Conservation (phyloP, 441 rosid species). For the Lepidium campestre region DNA sequence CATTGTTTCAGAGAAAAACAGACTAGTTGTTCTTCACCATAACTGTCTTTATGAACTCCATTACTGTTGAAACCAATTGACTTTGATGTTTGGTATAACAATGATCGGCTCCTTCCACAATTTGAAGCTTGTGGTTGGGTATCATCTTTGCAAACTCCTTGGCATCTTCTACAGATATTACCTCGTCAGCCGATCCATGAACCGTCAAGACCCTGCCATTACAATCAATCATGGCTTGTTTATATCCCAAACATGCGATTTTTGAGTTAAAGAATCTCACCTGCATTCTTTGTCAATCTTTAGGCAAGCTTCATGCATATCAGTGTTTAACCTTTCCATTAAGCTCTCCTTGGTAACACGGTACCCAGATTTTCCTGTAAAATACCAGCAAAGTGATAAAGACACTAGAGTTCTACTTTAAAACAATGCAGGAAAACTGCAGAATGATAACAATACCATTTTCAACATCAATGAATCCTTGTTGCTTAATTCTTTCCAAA, state of each 20-base stretch:
- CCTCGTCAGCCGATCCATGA: slow-evolving; percentile 47
- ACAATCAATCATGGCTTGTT: neutral
- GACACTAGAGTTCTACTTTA: neutral
- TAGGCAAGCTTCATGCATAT: slow-evolving; percentile 54
- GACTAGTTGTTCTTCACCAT: neutral
- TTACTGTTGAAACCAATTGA: slow-evolving; percentile 36
- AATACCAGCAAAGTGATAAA: neutral
- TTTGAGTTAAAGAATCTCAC: slow-evolving; percentile 24
- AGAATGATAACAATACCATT: slow-evolving; percentile 30
- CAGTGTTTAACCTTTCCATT: slow-evolving; percentile 45
- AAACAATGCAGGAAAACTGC: neutral
- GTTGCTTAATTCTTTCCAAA: slow-evolving; percentile 35
- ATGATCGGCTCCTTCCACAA: slow-evolving; percentile 47
- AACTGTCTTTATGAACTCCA: slow-evolving; percentile 32
- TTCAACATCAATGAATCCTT: slow-evolving; percentile 46
- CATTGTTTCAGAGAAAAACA: too few relatives aligned
- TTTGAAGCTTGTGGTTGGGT: slow-evolving; percentile 46
- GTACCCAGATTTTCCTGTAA: slow-evolving; percentile 37
- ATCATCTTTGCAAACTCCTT: slow-evolving; percentile 46
- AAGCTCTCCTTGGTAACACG: slow-evolving; percentile 46
- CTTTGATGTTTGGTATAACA: slow-evolving; percentile 38
- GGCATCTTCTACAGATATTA: slow-evolving; percentile 45
- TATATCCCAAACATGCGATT: neutral
- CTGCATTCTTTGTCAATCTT: slow-evolving; percentile 53
- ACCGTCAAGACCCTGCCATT: slow-evolving; percentile 44